Evolutionary conservation across 805 yeast genomes (phyloP).

Genomic region (Yamadazyma laniorum): DNA sequence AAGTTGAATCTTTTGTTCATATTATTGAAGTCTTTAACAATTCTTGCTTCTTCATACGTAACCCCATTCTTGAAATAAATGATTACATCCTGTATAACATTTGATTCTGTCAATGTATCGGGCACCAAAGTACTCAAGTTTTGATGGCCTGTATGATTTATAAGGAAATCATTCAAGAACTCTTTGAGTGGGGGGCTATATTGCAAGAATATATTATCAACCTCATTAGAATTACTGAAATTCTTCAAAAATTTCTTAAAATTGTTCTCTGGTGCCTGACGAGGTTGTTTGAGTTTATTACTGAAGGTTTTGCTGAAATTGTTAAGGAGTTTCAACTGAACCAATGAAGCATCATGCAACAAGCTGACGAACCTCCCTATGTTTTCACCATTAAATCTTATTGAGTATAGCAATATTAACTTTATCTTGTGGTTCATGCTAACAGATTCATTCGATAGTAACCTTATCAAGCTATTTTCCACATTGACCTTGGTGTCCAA

Average conservation of each 20-base stretch:
- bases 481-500: conserved; percentile 39
- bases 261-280: conserved; percentile 15
- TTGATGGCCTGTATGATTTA: not conserved
- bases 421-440: conserved; percentile 63
- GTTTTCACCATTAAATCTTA: conserved; percentile 45
- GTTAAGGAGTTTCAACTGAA: conserved; percentile 31
- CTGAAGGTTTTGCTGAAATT: conserved; percentile 26
- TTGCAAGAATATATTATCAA: conserved; percentile 84
- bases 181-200: conserved; percentile 73
- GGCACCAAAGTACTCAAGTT: conserved; percentile 35
- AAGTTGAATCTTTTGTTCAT: conserved; percentile 58
- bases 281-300: conserved; percentile 8
- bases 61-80: conserved; percentile 82
- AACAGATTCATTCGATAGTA: conserved; percentile 46
- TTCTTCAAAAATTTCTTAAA: conserved; percentile 15
- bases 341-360: conserved; percentile 32
- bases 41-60: conserved; percentile 88
- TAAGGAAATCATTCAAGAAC: conserved; percentile 20
- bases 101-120: conserved; percentile 20
- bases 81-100: conserved; percentile 51
- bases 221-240: conserved; percentile 22
- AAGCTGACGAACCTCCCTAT: conserved; percentile 23
- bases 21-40: conserved; percentile 60
- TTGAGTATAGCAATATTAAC: conserved; percentile 68
- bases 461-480: conserved; percentile 50